phyloP scores from a whole-genome alignment of 1,139 yeast species.

The Magnusiomyces clavatus region DNA sequence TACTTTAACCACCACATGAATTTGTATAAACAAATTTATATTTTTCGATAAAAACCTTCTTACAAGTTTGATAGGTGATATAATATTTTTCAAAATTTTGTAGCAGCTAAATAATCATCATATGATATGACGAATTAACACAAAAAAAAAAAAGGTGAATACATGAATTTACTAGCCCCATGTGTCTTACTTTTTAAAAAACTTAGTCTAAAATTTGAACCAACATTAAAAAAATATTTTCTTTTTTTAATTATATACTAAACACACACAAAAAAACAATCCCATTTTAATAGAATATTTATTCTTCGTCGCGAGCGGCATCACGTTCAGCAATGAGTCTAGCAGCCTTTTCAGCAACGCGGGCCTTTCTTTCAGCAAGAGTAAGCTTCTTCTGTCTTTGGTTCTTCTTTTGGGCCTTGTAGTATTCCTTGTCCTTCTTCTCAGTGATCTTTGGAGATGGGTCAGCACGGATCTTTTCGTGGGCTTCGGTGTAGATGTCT shows the following conservation, averaged over 20 bases:
- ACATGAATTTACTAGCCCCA: no score
- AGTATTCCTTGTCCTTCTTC: conserved; percentile 96
- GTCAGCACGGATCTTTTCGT: conserved; percentile 92
- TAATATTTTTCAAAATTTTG: no score
- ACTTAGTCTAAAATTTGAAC: no score
- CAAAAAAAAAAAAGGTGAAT: no score
- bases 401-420: conserved; percentile 94
- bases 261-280: neutral
- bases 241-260: neutral
- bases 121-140: no score
- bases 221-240: neutral
- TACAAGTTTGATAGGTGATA: no score
- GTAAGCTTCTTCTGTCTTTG: conserved; percentile 84
- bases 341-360: conserved; percentile 87
- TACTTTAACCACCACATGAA: no score
- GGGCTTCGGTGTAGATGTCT: conserved; percentile 93
- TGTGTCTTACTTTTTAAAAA: no score
- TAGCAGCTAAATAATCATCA: no score
- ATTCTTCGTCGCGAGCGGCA: neutral
- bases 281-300: neutral
- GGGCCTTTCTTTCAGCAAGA: conserved; percentile 84
- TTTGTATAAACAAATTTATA: no score
- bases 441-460: conserved; percentile 80
- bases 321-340: neutral
- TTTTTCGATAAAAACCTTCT: no score